These are phyloP conservation scores for Leccinum barrowsii DNA, from an alignment of 768 basidiomycete species.

Conservation along the genomic window DNA sequence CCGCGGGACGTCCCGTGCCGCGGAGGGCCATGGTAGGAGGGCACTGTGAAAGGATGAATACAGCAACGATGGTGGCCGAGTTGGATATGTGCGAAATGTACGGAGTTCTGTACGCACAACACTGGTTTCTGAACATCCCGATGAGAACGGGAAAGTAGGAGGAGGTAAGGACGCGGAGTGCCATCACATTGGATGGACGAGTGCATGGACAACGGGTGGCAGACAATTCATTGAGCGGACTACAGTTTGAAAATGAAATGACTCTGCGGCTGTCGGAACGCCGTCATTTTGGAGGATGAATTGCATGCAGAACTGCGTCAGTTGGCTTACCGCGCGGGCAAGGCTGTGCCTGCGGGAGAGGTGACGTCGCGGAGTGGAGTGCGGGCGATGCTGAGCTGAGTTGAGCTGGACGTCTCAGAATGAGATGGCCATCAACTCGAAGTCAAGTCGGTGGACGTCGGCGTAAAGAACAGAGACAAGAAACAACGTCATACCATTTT, in stretches of 20 bases:
- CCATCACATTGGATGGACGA: slow-evolving; percentile 11
- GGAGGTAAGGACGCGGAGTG: slow-evolving; percentile 4
- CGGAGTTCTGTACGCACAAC: slow-evolving; percentile 3
- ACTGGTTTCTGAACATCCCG: slow-evolving; percentile 9
- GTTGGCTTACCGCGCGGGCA: slow-evolving; percentile 1
- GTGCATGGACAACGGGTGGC: slow-evolving; percentile 29
- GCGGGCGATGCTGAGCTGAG: neutral
- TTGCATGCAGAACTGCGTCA: slow-evolving; percentile 18
- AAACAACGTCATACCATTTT: slow-evolving; percentile 31
- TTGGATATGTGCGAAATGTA: neutral
- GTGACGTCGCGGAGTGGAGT: slow-evolving; percentile 10
- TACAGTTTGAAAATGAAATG: slow-evolving; percentile 27
- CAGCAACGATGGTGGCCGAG: neutral
- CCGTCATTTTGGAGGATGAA: slow-evolving; percentile 23
- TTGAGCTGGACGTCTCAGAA: neutral
- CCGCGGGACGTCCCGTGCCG: neutral
- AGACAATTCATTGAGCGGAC: slow-evolving; percentile 27
- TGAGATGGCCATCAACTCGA: slow-evolving; percentile 20
- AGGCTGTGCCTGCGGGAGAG: slow-evolving; percentile 7
- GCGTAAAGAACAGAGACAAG: neutral
- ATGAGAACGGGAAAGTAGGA: slow-evolving; percentile 17
- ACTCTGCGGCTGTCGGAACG: slow-evolving; percentile 21
- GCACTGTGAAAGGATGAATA: neutral
- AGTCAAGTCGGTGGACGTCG: slow-evolving; percentile 39
- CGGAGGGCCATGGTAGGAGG: neutral